Percentiles rank a stretch among this genome's conserved stretches.
Evolutionary conservation across 495 filamentous ascomycete species (phyloP).

Genomic region (Hypoxylon rickii): DNA sequence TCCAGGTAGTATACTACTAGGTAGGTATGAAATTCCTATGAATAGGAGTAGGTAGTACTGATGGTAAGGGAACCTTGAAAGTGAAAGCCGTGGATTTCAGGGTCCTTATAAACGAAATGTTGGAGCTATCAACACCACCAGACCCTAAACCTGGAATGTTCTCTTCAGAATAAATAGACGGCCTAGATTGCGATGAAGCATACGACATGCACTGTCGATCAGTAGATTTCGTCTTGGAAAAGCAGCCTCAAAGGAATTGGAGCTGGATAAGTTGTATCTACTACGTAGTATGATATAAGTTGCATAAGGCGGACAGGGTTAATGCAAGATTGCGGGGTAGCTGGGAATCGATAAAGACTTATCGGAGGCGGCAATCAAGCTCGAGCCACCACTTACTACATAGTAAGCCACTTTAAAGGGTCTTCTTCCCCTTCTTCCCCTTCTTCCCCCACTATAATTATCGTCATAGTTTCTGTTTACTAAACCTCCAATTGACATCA

Average conservation of each 20-base stretch:
- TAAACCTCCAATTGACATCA: background rate
- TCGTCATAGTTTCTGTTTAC: conserved; percentile 1
- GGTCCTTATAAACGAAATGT: conserved; percentile 5
- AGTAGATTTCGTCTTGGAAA: conserved; percentile 8
- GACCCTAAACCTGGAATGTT: conserved; percentile 17
- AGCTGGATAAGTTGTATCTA: no score
- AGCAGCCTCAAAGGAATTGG: conserved; percentile 2
- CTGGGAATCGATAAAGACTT: background rate
- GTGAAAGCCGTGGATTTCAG: background rate
- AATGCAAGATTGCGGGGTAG: conserved; percentile 27
- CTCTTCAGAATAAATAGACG: background rate
- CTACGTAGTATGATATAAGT: background rate
- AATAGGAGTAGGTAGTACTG: background rate
- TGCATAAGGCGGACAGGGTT: background rate
- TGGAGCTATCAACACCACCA: background rate
- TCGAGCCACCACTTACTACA: no score
- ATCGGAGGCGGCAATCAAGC: conserved; percentile 1
- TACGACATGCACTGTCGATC: conserved; percentile 29
- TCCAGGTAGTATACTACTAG: background rate
- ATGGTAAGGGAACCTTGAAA: no score
- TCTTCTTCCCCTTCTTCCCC: background rate
- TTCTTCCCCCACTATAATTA: background rate
- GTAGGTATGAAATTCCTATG: background rate
- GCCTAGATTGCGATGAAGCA: conserved; percentile 32
- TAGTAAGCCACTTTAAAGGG: no score